These are phyloP conservation scores for Aspergillus affinis DNA, from an alignment of 495 filamentous ascomycete genomes.

Conservation along the genomic window DNA sequence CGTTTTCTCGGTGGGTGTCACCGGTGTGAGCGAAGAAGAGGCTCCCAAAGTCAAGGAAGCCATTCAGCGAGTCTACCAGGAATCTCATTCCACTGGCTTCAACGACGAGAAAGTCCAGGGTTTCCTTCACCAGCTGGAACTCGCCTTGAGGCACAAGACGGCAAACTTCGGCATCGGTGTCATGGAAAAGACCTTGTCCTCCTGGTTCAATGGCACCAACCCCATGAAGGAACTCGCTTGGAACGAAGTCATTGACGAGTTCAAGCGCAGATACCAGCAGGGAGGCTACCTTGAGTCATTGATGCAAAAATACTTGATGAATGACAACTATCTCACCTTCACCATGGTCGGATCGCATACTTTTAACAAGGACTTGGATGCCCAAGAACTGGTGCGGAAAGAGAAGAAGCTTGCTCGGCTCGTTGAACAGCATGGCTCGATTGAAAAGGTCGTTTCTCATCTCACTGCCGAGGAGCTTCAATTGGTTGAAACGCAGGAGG, in stretches of 20 bases:
- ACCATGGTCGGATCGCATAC: conserved; percentile 85
- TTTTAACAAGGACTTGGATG: conserved; percentile 69
- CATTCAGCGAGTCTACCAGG: conserved; percentile 65
- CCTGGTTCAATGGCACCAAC: conserved; percentile 93
- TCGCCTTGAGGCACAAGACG: conserved; percentile 89
- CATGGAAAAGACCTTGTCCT: conserved; percentile 80
- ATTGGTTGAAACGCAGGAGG: conserved; percentile 76
- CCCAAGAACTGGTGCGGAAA: conserved; percentile 74
- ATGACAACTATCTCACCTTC: conserved; percentile 83
- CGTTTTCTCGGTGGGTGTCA: conserved; percentile 88
- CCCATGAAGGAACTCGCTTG: conserved; percentile 87
- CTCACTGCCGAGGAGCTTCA: conserved; percentile 76
- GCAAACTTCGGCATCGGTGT: conserved; percentile 90
- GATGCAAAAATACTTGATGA: conserved; percentile 86
- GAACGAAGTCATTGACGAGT: conserved; percentile 81
- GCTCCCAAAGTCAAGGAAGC: conserved; percentile 72
- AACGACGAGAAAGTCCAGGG: conserved; percentile 87
- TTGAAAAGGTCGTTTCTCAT: conserved; percentile 64
- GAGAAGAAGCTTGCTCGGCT: conserved; percentile 67
- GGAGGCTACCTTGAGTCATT: conserved; percentile 80
- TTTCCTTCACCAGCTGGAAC: conserved; percentile 87
- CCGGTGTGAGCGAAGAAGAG: conserved; percentile 76
- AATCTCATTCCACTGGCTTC: conserved; percentile 71
- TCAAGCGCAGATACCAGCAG: conserved; percentile 68
- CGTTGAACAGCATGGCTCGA: conserved; percentile 64